These are phyloP conservation scores for Boletus insuetus DNA, from an alignment of 768 basidiomycete genomes.

Conservation along the genomic window DNA sequence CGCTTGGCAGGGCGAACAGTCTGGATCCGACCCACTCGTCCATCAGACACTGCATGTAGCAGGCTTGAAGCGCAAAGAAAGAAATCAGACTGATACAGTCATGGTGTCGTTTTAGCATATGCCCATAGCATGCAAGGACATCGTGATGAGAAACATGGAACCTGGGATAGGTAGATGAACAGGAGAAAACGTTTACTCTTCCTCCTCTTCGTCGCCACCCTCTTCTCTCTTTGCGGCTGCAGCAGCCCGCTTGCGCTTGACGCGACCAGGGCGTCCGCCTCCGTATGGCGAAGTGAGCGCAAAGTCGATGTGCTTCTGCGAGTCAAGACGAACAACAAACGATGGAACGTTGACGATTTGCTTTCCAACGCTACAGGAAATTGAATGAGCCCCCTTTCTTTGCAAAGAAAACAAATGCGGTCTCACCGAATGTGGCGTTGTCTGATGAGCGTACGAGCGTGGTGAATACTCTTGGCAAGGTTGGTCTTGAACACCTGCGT, in stretches of 20 bases:
- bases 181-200: conserved; percentile 54
- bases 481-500: conserved; percentile 99
- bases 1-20: neutral
- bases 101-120: conserved; percentile 29
- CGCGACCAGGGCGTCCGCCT: conserved; percentile 91
- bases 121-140: conserved; percentile 33
- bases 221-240: conserved; percentile 90
- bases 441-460: conserved; percentile 96
- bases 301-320: conserved; percentile 99
- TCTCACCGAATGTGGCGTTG: conserved; percentile 96
- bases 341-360: conserved; percentile 99
- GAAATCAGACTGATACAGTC: conserved; percentile 11
- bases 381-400: neutral
- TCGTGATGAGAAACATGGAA: conserved; percentile 26
- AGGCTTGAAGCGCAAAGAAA: neutral
- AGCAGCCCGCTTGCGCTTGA: conserved; percentile 97
- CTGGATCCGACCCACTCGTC: too few species aligned
- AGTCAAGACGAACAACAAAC: conserved; percentile 98
- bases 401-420: neutral
- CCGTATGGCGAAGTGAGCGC: conserved; percentile 95
- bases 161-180: conserved; percentile 26
- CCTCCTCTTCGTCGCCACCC: conserved; percentile 87
- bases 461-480: conserved; percentile 97
- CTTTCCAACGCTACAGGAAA: conserved; percentile 79
- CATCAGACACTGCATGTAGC: neutral